A percentile compares a stretch with the other conserved stretches of the same genome.
Conservation (phyloP, 148 eudicot species). For the Heliamphora exappendiculata region DNA sequence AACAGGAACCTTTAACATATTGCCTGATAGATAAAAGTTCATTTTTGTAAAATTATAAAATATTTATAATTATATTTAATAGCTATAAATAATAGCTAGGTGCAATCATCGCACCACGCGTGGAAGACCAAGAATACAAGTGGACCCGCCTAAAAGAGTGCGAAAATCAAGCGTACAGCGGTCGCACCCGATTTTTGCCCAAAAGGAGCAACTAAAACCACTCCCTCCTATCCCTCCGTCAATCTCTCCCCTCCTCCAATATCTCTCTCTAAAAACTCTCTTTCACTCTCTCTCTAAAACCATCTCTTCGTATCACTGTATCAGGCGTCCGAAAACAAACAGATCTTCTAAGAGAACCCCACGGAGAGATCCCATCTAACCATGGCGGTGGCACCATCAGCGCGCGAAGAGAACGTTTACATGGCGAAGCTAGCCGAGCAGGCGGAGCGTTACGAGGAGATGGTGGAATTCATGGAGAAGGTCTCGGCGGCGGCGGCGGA, state of each 20-base stretch:
- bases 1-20: too few relatives aligned
- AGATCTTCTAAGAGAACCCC: background rate
- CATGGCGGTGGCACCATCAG: constrained; percentile 20
- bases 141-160: background rate
- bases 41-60: too few relatives aligned
- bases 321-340: too few relatives aligned
- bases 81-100: too few relatives aligned
- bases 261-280: background rate
- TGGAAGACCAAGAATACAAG: too few relatives aligned
- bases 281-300: background rate
- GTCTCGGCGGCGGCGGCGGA: constrained; percentile 37
- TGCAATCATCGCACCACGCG: too few relatives aligned
- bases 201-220: too few relatives aligned
- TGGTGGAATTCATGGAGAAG: constrained; percentile 63
- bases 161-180: background rate
- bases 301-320: background rate
- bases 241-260: background rate
- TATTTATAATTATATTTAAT: too few relatives aligned
- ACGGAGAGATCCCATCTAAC: background rate
- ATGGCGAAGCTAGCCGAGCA: constrained; percentile 69
- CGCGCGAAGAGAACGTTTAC: constrained; percentile 60
- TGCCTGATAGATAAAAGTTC: too few relatives aligned
- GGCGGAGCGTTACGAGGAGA: constrained; percentile 69
- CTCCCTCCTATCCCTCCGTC: background rate
- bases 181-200: background rate